phyloP scores from a whole-genome alignment of 1,139 yeast species.

The Saccharomyces pastorianus region DNA sequence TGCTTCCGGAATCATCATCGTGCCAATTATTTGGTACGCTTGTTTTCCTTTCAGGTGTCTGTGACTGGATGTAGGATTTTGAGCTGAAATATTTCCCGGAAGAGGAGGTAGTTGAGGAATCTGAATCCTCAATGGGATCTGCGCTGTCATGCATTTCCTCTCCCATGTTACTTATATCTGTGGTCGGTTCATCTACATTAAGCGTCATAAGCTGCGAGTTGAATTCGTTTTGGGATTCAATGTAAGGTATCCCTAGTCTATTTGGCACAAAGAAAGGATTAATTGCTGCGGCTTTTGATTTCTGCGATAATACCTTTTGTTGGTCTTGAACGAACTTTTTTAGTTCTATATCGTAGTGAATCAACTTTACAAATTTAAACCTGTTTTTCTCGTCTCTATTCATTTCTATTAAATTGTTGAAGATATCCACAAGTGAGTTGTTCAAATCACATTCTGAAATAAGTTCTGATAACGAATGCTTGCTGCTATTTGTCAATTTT shows the following conservation, averaged over 20 bases:
- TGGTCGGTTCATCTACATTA: not conserved
- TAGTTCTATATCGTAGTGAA: conserved; percentile 7
- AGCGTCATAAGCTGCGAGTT: conserved; percentile 17
- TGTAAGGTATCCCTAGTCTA: not conserved
- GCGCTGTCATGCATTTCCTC: conserved; percentile 5
- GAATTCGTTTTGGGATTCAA: conserved; percentile 19
- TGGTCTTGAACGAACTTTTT: conserved; percentile 8
- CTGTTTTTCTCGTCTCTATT: conserved; percentile 8
- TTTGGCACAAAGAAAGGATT: conserved; percentile 6
- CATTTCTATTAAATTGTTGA: conserved; percentile 16
- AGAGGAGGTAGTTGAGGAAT: conserved; percentile 1
- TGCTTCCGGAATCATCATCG: not conserved
- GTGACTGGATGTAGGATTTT: not conserved
- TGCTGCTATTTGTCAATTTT: not conserved
- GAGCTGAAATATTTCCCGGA: not conserved
- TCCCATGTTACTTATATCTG: not conserved
- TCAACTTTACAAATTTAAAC: conserved; percentile 17
- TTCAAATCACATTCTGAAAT: not conserved
- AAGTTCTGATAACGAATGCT: not conserved
- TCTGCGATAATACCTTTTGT: not conserved
- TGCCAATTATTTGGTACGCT: not conserved
- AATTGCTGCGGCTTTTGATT: conserved; percentile 9
- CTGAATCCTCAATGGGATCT: conserved; percentile 8
- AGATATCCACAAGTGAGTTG: conserved; percentile 8
- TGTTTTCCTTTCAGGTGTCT: not conserved